Conservation (phyloP, 2,329 filamentous ascomycete species). For the Rhynchosporium graminicola region DNA sequence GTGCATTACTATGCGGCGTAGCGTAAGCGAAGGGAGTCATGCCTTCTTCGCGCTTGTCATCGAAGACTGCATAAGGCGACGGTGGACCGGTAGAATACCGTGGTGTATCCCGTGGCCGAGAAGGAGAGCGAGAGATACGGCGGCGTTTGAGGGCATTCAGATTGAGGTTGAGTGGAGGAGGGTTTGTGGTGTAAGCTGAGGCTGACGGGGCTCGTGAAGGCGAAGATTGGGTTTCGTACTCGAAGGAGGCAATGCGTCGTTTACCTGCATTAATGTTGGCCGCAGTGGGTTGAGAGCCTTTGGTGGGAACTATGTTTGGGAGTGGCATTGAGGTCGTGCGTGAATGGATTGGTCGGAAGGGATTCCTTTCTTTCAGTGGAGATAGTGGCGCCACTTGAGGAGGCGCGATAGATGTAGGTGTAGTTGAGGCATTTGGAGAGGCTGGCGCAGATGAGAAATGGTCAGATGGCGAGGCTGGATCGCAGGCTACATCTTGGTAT, state of each 20-base stretch:
- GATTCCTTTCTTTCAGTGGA: constrained; percentile 36
- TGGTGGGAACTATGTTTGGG: constrained; percentile 41
- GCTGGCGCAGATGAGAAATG: constrained; percentile 38
- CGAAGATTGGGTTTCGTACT: constrained; percentile 34
- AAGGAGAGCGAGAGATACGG: constrained; percentile 57
- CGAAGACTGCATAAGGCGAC: constrained; percentile 33
- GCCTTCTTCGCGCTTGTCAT: constrained; percentile 41
- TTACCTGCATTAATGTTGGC: constrained; percentile 33
- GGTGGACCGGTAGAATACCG: constrained; percentile 49
- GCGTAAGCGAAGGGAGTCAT: constrained; percentile 71
- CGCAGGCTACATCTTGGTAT: constrained; percentile 16
- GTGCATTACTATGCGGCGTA: constrained; percentile 69
- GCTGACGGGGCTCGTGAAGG: constrained; percentile 17
- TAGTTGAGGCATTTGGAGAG: constrained; percentile 34
- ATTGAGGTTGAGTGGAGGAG: constrained; percentile 13
- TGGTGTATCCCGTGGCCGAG: constrained; percentile 53
- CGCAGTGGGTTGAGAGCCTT: constrained; percentile 39
- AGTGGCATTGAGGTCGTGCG: constrained; percentile 56
- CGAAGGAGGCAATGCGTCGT: constrained; percentile 51
- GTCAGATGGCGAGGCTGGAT: constrained; percentile 37
- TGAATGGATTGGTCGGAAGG: constrained; percentile 50
- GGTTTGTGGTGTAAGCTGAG: neutral
- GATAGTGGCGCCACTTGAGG: constrained; percentile 23
- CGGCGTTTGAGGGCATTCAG: constrained; percentile 34
- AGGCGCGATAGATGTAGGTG: constrained; percentile 32